Base-by-base conservation (phyloP, 176 grass and related monocot genomes). In the Paspalum notatum region DNA sequence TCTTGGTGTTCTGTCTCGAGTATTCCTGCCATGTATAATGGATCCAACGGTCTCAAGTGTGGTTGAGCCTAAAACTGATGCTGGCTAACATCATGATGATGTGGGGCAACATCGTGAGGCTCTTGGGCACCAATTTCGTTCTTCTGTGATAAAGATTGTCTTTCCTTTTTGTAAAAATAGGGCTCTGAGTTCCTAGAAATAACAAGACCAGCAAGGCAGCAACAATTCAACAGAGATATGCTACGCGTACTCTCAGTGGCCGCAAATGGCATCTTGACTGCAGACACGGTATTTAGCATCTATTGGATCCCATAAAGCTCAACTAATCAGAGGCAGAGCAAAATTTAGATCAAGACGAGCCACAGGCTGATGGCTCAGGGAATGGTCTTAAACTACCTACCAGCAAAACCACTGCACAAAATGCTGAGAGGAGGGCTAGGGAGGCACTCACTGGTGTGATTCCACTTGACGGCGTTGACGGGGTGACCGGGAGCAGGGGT, bases 401-500 rank as follows among this genome's bases (percentile, higher is more conserved):
- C 6, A 4, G 48, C 39, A 57, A 14, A 87, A 25, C 9, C 39
- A 80, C 51, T 52, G 12, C 21, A 59, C 22, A 14, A 55, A 55
- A 46, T 18, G 52, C 22, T 61, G 71, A 52, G 12, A 4, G 39
- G 8, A 67, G 39, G 46, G 0, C 25, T 18, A 18, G 24, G 45
- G 51, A 32, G 68, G 45, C 17, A 79, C 82, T 98, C 82, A 99
- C 96, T 95, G 51, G 96, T 95, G 59, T 99, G 92, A 74, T 99
- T 95, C 96, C 96, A 99, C 75, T 90, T 89, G 83, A 93, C 90
- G 75, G 86, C 84, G 87, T 91, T 99, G 66, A 95, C 88, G 76
- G 89, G 85, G 59, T 86, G 79, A 9, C 75, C 84, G 5, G 84
- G 78, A 1, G 86, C 55, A 11, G 96, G 92, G 27, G 90, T 43